Evolutionary conservation across 2,329 filamentous ascomycete species (phyloP), one percentile per base, ranked within the genome.

Genomic region (Pseudocercospora eumusae): DNA sequence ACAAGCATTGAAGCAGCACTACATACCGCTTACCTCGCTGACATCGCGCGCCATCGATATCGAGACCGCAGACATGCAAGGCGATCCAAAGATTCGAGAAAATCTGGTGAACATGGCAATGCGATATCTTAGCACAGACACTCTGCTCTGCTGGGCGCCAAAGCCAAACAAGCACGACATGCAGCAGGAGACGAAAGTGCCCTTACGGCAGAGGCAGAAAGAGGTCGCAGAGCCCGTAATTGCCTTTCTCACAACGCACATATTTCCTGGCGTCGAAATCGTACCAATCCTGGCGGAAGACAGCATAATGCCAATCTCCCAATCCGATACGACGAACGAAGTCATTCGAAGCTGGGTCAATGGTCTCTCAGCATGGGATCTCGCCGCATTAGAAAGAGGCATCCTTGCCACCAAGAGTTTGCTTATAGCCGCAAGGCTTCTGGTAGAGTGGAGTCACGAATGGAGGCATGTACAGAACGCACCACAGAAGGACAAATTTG

Each of bases 121-220:
- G 82, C 85, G 89, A 52, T 98, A 98, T 76, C 84, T 99, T 25
- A 88, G 92, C 70, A 98, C 95, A 0, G 95, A 99, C 78, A 93
- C 91, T 0, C 79, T 98, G 36, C 85, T 99, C 1, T 98, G 93
- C 83, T 96, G 92, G 91, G 92, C 86, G 18, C 88, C 88, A 0
- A 82, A 82, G 70, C 78, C 78, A 60, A 78, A 78, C 50, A 68
- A 79, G 62, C 77, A 83, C 73, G 75, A 86, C 28, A 61, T 63
- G 52, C 52, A 64, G 47, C 57, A 55, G 40, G 52, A 44, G 28
- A 50, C 64, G 52, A 60, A 59, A 9, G 59, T 42, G 76, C 68
- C 67, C 10, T 81, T 99, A 57, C 83, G 92, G 15, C 83, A 89
- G 50, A 79, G 88, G 20, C 95, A 99, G 78, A 84, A 87, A 70